Conservation (phyloP, 139 green algal species). For the Chloropicon primus region DNA sequence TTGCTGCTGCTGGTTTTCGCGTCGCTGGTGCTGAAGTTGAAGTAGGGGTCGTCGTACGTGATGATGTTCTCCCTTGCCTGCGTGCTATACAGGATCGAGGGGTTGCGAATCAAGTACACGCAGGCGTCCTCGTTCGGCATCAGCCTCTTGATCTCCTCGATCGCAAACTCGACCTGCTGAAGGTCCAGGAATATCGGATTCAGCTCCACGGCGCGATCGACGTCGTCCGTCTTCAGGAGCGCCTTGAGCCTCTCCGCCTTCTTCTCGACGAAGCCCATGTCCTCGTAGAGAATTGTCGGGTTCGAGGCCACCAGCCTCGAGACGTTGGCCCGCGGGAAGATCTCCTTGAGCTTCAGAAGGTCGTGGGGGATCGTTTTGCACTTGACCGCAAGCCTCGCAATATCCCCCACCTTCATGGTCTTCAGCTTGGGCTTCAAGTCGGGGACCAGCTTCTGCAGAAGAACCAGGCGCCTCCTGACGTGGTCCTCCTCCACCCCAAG, state of each 20-base stretch:
- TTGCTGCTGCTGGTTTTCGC: too few species aligned
- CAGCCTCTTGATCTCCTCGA: background rate
- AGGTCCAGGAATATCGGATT: background rate
- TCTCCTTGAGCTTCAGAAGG: background rate
- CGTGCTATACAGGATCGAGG: background rate
- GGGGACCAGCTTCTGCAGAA: background rate
- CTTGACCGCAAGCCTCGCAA: background rate
- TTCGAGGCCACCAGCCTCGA: background rate
- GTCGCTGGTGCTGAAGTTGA: too few species aligned
- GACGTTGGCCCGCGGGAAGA: background rate
- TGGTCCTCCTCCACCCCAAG: background rate
- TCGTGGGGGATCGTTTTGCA: background rate
- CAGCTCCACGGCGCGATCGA: background rate
- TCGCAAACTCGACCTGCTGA: background rate
- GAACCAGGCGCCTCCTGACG: background rate
- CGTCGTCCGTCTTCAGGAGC: background rate
- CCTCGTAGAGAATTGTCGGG: background rate
- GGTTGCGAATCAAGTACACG: background rate
- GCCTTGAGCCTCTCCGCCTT: background rate
- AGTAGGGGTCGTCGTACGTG: background rate
- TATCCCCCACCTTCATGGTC: background rate
- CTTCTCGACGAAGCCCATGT: background rate
- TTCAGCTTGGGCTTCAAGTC: background rate
- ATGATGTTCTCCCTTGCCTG: background rate
- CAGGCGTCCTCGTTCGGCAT: background rate